Conservation (phyloP, 139 green algal species). For the Ostreobium quekettii region DNA sequence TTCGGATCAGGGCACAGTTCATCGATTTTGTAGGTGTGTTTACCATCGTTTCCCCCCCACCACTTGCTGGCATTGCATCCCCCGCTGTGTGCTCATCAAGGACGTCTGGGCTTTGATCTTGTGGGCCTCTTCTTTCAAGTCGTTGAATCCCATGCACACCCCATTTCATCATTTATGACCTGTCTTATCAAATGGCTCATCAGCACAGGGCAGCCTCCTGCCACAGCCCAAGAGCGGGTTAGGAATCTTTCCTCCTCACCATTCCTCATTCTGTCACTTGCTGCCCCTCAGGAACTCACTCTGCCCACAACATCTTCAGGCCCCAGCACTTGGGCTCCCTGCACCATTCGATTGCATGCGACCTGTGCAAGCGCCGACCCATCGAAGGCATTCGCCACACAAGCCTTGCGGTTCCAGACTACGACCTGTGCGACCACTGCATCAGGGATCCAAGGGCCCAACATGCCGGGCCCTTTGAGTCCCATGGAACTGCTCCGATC, state of each 20-base stretch:
- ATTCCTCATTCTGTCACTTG: neutral
- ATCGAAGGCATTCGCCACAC: constrained; percentile 4
- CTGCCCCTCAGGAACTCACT: neutral
- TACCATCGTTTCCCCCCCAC: neutral
- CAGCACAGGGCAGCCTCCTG: too few species aligned
- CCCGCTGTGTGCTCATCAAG: too few species aligned
- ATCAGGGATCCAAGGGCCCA: neutral
- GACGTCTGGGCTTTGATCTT: too few species aligned
- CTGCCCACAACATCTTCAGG: neutral
- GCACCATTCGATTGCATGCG: neutral
- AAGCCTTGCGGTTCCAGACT: constrained; percentile 27
- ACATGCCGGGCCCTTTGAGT: constrained; percentile 20
- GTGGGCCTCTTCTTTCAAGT: too few species aligned
- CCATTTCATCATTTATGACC: too few species aligned
- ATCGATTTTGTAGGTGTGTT: constrained; percentile 56
- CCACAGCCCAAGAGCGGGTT: too few species aligned
- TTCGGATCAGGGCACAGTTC: constrained; percentile 54
- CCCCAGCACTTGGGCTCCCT: neutral
- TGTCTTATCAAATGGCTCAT: too few species aligned
- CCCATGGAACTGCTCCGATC: neutral
- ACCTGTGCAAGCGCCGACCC: neutral
- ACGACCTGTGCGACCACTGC: constrained; percentile 33
- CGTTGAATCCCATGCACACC: too few species aligned
- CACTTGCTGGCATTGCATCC: too few species aligned
- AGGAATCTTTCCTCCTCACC: neutral